phyloP scores from a whole-genome alignment of 2,329 filamentous ascomycete genomes.

The Penicillium sp. region DNA sequence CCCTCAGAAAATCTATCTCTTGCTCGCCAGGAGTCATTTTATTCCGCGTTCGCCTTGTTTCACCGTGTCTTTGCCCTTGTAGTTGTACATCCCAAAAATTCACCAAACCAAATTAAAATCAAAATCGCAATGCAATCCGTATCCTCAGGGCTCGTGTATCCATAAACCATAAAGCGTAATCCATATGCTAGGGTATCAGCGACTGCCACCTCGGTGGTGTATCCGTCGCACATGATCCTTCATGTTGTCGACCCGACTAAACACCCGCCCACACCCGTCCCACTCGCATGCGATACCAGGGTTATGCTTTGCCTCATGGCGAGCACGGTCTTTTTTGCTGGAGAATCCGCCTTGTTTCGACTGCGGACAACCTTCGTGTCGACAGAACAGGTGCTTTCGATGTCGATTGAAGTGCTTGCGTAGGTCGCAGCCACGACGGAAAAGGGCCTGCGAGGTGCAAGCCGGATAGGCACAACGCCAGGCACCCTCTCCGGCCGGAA shows the following conservation, averaged over 20 bases:
- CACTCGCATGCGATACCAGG: constrained; percentile 59
- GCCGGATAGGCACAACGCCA: constrained; percentile 60
- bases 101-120: neutral
- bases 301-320: constrained; percentile 63
- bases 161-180: neutral
- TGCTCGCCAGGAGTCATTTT: neutral
- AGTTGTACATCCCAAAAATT: neutral
- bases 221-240: constrained; percentile 49
- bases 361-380: constrained; percentile 58
- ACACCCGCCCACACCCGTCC: constrained; percentile 57
- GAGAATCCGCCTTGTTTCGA: constrained; percentile 58
- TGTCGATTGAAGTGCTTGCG: constrained; percentile 64
- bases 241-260: constrained; percentile 64
- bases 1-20: neutral
- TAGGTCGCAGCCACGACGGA: constrained; percentile 60
- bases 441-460: constrained; percentile 58
- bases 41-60: constrained; percentile 8
- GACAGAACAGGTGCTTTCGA: constrained; percentile 61
- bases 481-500: constrained; percentile 35
- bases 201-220: constrained; percentile 28
- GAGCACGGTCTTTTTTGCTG: constrained; percentile 60
- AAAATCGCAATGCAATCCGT: neutral
- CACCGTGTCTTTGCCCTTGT: neutral
- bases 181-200: neutral
- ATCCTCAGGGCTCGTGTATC: neutral